Base-by-base conservation (phyloP, 805 yeast species). In the Grigorovia transvaalensis region DNA sequence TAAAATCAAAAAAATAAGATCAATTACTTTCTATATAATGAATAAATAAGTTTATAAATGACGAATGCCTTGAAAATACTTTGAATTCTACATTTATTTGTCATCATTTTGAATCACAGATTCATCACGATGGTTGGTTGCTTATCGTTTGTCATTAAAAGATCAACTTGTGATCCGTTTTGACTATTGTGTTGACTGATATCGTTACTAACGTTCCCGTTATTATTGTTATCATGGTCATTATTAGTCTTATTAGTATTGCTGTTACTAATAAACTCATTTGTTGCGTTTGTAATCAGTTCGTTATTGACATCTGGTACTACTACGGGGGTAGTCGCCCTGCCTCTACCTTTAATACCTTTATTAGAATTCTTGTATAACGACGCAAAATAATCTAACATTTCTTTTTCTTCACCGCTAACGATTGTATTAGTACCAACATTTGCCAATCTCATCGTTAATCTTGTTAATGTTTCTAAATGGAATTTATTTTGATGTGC, bases 401-500 rank as follows among this genome's bases (percentile, higher is more conserved):
- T 64, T 43, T 81, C 84, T 53, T 79, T 72, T 62, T 90, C 96
- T 23, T 78, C 77, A 1, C 69, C 67, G 0, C 90, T 84, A 53
- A 81, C 70, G 20, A 60, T 57, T 48, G 69, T 67, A 53, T 71
- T 70, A 2, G 78, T 76, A 18, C 82, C 79, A 46, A 82, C 66
- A 55, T 81, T 82, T 0, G 90, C 88, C 55, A 85, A 68, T 57
- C 76, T 78, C 55, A 74, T 78, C 1, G 93, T 86, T 62, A 88
- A 71, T 44, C 72, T 73, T 56, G 79, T 80, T 55, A 91, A 72
- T 0, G 95, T 81, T 9, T 78, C 79, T 55, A 80, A 68, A 66
- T 89, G 98, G 64, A 89, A 88, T 59, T 89, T 75, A 68, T 90
- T 91, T 64, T 91, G 98, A 66, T 91, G 98, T 0, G 95, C 85